Evolutionary conservation across 805 yeast genomes (phyloP).

Genomic region (Alloascoidea africana): DNA sequence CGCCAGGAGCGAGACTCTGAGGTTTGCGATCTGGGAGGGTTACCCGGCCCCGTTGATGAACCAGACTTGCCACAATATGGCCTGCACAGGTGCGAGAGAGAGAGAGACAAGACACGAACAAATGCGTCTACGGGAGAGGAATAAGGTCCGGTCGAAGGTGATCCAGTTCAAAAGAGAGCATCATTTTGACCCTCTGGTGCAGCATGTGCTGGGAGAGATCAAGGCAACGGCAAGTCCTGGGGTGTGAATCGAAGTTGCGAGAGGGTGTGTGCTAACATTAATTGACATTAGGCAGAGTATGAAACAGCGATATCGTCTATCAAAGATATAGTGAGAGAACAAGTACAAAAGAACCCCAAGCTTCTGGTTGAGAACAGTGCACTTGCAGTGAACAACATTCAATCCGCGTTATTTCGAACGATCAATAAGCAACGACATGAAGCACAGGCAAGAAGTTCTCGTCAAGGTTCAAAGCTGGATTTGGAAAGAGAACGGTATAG

Average conservation of each 20-base stretch:
- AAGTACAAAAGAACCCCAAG: not conserved
- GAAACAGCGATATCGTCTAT: not conserved
- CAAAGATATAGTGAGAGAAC: not conserved
- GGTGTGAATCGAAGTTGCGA: no score
- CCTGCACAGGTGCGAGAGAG: no score
- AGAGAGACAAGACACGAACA: no score
- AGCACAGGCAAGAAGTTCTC: not conserved
- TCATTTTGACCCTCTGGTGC: not conserved
- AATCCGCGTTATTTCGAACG: constrained; percentile 1
- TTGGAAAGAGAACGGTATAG: no score
- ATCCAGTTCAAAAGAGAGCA: not conserved
- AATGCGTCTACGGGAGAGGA: no score
- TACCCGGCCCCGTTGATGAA: no score
- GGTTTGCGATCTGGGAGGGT: no score
- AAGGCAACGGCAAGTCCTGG: not conserved
- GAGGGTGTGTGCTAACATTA: no score
- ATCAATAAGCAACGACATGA: not conserved
- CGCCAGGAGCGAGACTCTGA: no score
- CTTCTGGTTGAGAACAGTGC: not conserved
- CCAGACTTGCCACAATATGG: no score
- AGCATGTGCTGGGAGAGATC: not conserved
- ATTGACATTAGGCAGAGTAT: no score
- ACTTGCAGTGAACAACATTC: not conserved
- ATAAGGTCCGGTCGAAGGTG: not conserved
- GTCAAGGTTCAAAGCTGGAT: no score